Conservation (phyloP, 257 asterid genomes). For the Fraxinus cuspidata region DNA sequence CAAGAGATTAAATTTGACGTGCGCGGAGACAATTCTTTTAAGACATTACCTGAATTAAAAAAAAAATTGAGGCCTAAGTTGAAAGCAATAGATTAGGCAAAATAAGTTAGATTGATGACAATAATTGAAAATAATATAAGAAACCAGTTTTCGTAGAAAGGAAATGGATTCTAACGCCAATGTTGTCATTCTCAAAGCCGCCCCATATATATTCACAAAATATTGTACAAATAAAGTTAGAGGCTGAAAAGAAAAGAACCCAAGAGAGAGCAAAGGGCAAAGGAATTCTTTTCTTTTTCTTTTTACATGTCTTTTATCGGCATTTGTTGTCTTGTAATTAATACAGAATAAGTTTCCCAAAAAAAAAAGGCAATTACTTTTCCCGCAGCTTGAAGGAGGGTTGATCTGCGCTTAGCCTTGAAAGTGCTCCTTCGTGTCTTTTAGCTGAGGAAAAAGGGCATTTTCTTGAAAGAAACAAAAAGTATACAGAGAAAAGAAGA, state of each 20-base stretch:
- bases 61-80: too few relatives aligned
- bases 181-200: conserved; percentile 38
- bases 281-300: conserved; percentile 15
- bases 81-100: too few relatives aligned
- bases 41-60: neutral
- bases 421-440: conserved; percentile 26
- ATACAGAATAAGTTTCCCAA: neutral
- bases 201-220: conserved; percentile 4
- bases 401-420: conserved; percentile 21
- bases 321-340: conserved; percentile 39
- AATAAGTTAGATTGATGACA: neutral
- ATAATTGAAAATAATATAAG: conserved; percentile 15
- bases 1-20: too few relatives aligned
- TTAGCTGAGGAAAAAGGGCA: conserved; percentile 13
- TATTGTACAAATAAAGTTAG: neutral
- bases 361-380: conserved; percentile 27
- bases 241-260: neutral
- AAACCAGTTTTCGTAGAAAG: neutral
- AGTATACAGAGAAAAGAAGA: neutral
- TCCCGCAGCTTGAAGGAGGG: conserved; percentile 35
- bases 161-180: conserved; percentile 8
- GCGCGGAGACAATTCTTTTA: too few relatives aligned
- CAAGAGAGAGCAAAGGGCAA: conserved; percentile 20
- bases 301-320: conserved; percentile 19
- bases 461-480: neutral